phyloP scores from a whole-genome alignment of 2,329 filamentous ascomycete genomes.

The Pseudogymnoascus sp. region DNA sequence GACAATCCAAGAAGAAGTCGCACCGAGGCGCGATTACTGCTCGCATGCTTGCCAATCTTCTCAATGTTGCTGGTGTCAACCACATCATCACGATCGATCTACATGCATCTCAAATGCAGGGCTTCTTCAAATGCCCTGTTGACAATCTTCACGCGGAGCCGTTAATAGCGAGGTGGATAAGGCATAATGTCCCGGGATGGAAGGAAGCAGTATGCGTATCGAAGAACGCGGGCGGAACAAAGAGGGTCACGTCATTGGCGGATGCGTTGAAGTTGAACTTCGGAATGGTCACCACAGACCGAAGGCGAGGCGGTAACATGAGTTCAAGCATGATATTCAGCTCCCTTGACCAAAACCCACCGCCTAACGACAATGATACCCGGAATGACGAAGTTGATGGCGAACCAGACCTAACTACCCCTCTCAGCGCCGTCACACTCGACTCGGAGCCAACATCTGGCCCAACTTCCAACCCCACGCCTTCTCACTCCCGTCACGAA shows the following conservation, averaged over 20 bases:
- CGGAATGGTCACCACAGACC: slow-evolving; percentile 86
- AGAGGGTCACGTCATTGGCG: slow-evolving; percentile 90
- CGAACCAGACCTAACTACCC: not conserved
- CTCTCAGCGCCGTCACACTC: not conserved
- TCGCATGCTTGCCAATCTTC: slow-evolving; percentile 91
- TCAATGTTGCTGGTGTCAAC: slow-evolving; percentile 88
- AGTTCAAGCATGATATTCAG: slow-evolving; percentile 63
- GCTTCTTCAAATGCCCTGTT: slow-evolving; percentile 95
- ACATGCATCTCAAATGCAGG: slow-evolving; percentile 98
- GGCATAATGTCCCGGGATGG: slow-evolving; percentile 81
- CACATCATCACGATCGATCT: slow-evolving; percentile 97
- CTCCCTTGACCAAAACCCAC: not conserved
- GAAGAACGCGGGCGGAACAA: slow-evolving; percentile 96
- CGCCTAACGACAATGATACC: not conserved
- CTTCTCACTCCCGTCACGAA: slow-evolving; percentile 21
- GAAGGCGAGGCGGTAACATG: slow-evolving; percentile 59
- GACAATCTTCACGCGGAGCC: slow-evolving; percentile 97
- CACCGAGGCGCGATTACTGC: slow-evolving; percentile 94
- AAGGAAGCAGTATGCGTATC: slow-evolving; percentile 90
- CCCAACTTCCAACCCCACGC: slow-evolving; percentile 16
- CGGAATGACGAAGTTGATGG: not conserved
- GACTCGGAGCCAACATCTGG: not conserved
- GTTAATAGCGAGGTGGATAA: slow-evolving; percentile 91
- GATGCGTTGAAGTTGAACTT: slow-evolving; percentile 97
- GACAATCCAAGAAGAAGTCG: slow-evolving; percentile 98